Percentiles rank a stretch among this genome's conserved stretches.
phyloP scores from a whole-genome alignment of 2,329 filamentous ascomycete species.

The Ophiostoma sp. region DNA sequence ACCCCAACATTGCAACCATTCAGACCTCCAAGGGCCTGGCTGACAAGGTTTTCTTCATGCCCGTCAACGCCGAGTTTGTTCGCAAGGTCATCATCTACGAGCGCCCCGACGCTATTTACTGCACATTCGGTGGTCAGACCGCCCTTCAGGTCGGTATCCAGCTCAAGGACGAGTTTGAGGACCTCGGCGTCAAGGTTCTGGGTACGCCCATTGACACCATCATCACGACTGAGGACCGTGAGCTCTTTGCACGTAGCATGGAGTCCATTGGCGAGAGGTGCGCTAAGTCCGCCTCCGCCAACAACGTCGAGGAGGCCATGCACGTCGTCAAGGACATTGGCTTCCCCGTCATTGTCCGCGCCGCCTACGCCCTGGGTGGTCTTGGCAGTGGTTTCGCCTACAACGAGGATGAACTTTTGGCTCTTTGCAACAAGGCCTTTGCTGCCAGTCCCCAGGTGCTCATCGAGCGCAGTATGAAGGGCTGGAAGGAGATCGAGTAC shows the following conservation, averaged over 20 bases:
- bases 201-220: conserved; percentile 97
- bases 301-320: conserved; percentile 80
- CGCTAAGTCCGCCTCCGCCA: conserved; percentile 92
- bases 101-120: conserved; percentile 91
- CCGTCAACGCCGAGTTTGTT: conserved; percentile 94
- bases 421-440: conserved; percentile 89
- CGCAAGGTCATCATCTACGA: conserved; percentile 96
- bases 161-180: conserved; percentile 93
- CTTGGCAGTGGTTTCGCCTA: conserved; percentile 94
- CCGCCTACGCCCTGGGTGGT: conserved; percentile 92
- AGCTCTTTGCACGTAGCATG: conserved; percentile 96
- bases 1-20: conserved; percentile 98
- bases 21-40: conserved; percentile 97
- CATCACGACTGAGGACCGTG: conserved; percentile 96
- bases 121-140: conserved; percentile 96
- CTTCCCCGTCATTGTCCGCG: conserved; percentile 96
- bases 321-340: conserved; percentile 80
- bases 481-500: conserved; percentile 99
- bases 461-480: conserved; percentile 97
- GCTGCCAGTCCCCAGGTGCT: conserved; percentile 76
- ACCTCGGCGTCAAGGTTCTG: conserved; percentile 84
- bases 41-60: conserved; percentile 98
- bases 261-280: conserved; percentile 97
- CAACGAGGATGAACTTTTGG: conserved; percentile 85
- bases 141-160: conserved; percentile 95